These are phyloP conservation scores for Leccinum fallax DNA, from an alignment of 1,284 basidiomycete species.

Conservation along the genomic window DNA sequence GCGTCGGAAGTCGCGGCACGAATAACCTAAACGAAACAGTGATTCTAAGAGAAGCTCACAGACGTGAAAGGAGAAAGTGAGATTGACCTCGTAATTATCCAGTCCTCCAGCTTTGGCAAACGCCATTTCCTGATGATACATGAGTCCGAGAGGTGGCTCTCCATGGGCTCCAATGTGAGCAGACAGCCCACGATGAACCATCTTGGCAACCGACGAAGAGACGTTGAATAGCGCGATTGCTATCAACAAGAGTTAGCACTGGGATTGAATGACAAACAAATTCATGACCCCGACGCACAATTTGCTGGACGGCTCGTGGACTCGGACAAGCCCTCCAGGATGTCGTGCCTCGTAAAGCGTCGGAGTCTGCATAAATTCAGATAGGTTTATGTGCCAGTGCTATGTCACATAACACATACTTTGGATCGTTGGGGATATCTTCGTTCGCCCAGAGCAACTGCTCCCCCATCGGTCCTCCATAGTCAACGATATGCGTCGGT, in stretches of 20 bases:
- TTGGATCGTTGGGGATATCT: slow-evolving; percentile 65
- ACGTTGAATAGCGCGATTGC: slow-evolving; percentile 70
- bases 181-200: slow-evolving; percentile 60
- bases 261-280: not conserved
- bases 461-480: slow-evolving; percentile 68
- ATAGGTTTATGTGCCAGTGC: not conserved
- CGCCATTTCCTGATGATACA: slow-evolving; percentile 73
- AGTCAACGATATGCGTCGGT: slow-evolving; percentile 74
- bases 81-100: slow-evolving; percentile 49
- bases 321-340: slow-evolving; percentile 61
- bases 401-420: slow-evolving; percentile 42
- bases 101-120: slow-evolving; percentile 61
- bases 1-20: slow-evolving; percentile 67
- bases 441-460: slow-evolving; percentile 66
- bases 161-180: slow-evolving; percentile 75
- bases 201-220: slow-evolving; percentile 63
- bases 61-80: not conserved
- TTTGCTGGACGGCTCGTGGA: slow-evolving; percentile 58
- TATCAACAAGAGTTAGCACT: slow-evolving; percentile 31
- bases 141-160: slow-evolving; percentile 71
- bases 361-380: slow-evolving; percentile 47
- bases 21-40: slow-evolving; percentile 49
- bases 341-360: slow-evolving; percentile 63
- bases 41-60: not conserved
- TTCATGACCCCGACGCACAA: slow-evolving; percentile 44